phyloP scores from a whole-genome alignment of 179 eudicot species.

The Patellifolia procumbens region DNA sequence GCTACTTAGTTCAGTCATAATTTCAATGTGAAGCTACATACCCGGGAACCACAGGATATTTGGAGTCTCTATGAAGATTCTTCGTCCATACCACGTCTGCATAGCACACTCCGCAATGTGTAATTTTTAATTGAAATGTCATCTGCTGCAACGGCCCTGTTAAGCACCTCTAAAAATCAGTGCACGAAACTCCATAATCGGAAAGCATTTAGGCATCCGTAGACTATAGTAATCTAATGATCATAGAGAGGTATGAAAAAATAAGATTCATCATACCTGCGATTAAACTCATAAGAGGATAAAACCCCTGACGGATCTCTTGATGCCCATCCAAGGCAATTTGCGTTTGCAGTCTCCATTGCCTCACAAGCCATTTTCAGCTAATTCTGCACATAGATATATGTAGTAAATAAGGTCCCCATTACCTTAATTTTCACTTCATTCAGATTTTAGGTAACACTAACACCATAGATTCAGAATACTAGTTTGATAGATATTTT shows the following conservation, averaged over 20 bases:
- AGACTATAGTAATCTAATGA: too few relatives aligned
- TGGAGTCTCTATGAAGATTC: constrained; percentile 49
- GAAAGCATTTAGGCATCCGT: too few relatives aligned
- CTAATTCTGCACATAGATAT: constrained; percentile 3
- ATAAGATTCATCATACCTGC: constrained; percentile 39
- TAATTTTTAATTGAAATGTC: constrained; percentile 61
- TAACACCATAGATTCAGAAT: too few relatives aligned
- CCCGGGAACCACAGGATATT: constrained; percentile 81
- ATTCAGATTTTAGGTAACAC: too few relatives aligned
- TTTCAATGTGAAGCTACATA: constrained; percentile 26
- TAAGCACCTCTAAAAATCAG: not conserved
- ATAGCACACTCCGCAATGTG: constrained; percentile 76
- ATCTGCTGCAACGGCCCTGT: constrained; percentile 52
- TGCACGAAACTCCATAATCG: not conserved
- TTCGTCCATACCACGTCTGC: constrained; percentile 78
- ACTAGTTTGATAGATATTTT: too few relatives aligned
- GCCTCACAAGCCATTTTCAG: constrained; percentile 30
- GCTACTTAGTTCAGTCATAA: not conserved
- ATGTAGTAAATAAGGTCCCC: not conserved
- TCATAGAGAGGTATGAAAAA: not conserved
- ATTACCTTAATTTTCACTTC: too few relatives aligned
- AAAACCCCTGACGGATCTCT: constrained; percentile 62
- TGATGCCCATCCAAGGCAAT: constrained; percentile 69
- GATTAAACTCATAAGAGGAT: constrained; percentile 60
- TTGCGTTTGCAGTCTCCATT: constrained; percentile 26